Evolutionary conservation across 148 eudicot genomes (phyloP), one percentile per base, ranked within the genome.

Genomic region (Amaranthus hypochondriacus): DNA sequence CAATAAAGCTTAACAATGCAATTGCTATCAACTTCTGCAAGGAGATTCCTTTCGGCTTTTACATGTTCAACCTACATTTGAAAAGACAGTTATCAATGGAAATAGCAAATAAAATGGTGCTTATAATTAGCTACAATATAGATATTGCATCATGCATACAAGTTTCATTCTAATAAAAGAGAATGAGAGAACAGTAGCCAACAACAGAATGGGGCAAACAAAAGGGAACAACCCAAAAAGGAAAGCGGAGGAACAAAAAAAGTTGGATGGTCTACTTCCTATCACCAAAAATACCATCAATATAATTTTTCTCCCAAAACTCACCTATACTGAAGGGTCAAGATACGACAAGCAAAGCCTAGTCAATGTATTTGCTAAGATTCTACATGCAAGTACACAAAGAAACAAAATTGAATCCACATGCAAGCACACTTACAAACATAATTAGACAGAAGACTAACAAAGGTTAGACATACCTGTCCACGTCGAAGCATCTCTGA

Each of bases 11-110:
- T 93, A 52, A 93, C 98, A 61, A 93, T 93, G 81, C 98, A 93
- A 75, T 87, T 91, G 84, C 97, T 93, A 81, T 93, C 98, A 83
- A 93, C 98, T 90, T 91, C 96, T 46, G 98, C 98, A 74, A 93
- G 94, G 76, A 93, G 83, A 84, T 93, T 90, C 84, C 98, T 89
- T 83, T 93, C 98, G 70, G 98, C 98, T 83, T 88, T 91, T 77
- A 91, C 96, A 78, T 93, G 98, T 77, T 93, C 98, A 76, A 91
- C 98, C 98, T 93, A 79, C 75, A 77, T 72, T 52, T 68, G 10
- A 75, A 9, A 82, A 75, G 78, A 73, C 56, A 78, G 67, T 49
- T 79, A 64, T 42, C 47, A 76, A 47, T 11, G 9, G 3, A 70
- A 48, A 66, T 18, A 11, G 56, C 57, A 21, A 61, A 61, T 10